Conservation (phyloP, 2,329 filamentous ascomycete genomes). For the Trichoderma sp. region DNA sequence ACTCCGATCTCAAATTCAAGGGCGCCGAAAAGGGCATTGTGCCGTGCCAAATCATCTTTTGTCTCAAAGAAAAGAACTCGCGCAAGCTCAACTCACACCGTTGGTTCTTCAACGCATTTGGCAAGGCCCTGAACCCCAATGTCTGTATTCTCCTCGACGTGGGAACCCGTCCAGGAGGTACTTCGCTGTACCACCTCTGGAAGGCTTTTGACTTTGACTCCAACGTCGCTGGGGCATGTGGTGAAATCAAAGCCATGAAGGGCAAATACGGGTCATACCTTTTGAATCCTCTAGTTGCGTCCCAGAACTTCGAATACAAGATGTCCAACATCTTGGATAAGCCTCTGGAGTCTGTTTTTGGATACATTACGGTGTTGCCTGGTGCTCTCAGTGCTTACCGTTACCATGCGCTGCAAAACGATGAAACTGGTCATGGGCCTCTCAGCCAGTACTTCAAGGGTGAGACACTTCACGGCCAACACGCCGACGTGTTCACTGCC, state of each 20-base stretch:
- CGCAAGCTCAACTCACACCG: slow-evolving; percentile 98
- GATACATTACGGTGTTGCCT: slow-evolving; percentile 95
- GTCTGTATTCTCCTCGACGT: slow-evolving; percentile 97
- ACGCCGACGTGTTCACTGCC: slow-evolving; percentile 95
- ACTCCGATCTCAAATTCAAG: slow-evolving; percentile 96
- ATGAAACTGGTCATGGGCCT: slow-evolving; percentile 91
- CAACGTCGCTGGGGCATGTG: slow-evolving; percentile 93
- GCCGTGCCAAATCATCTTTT: slow-evolving; percentile 97
- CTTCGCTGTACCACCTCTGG: slow-evolving; percentile 96
- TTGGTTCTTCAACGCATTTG: slow-evolving; percentile 99
- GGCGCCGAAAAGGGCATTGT: slow-evolving; percentile 98
- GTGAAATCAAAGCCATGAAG: slow-evolving; percentile 97
- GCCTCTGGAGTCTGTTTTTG: slow-evolving; percentile 93
- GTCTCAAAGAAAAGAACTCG: slow-evolving; percentile 94
- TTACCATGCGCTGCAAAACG: slow-evolving; percentile 94
- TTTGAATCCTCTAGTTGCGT: slow-evolving; percentile 91
- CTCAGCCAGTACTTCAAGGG: slow-evolving; percentile 99
- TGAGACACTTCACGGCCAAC: slow-evolving; percentile 91
- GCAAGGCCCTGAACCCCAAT: slow-evolving; percentile 87
- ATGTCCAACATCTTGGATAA: slow-evolving; percentile 99
- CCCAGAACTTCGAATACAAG: slow-evolving; percentile 99
- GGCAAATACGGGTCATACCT: slow-evolving; percentile 80
- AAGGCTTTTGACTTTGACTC: slow-evolving; percentile 98
- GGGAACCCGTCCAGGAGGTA: slow-evolving; percentile 85
- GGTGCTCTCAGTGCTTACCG: slow-evolving; percentile 94